Percentiles rank a stretch among this genome's conserved stretches.
Conservation (phyloP, 1,284 basidiomycete species). For the Mycena sp. region DNA sequence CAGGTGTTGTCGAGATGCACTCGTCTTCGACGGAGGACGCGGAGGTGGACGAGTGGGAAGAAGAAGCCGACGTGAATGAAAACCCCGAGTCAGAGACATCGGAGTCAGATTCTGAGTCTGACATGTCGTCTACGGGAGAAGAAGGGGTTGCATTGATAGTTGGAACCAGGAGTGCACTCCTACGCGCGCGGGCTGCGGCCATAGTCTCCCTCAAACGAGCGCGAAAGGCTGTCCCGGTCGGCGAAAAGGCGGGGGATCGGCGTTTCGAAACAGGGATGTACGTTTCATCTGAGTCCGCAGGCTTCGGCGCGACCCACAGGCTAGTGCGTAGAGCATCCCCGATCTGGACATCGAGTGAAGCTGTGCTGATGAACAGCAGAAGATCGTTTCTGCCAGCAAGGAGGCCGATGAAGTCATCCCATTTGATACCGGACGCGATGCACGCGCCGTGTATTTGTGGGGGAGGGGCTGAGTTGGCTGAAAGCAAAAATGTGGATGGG, state of each 20-base stretch:
- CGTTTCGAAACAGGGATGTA: not conserved
- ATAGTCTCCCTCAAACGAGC: not conserved
- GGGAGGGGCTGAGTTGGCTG: constrained; percentile 11
- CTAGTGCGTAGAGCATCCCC: not conserved
- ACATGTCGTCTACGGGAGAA: not conserved
- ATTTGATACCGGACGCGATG: constrained; percentile 3
- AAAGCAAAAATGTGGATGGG: not conserved
- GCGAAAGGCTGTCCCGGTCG: not conserved
- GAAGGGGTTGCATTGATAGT: constrained; percentile 10
- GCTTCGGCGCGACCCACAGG: constrained; percentile 5
- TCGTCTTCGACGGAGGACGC: not conserved
- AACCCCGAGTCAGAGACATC: constrained; percentile 8
- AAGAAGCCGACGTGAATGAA: not conserved
- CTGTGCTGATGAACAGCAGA: not conserved
- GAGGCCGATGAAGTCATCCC: constrained; percentile 10
- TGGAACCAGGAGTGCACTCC: constrained; percentile 10
- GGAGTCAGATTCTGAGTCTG: constrained; percentile 9
- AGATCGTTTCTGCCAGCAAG: constrained; percentile 9
- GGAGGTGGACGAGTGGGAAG: not conserved
- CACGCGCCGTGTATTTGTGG: constrained; percentile 2
- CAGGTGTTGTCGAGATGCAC: not conserved
- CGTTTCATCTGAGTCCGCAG: not conserved
- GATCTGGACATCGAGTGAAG: not conserved
- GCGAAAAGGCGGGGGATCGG: not conserved
- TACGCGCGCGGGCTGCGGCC: not conserved